Conservation (phyloP, 2,329 filamentous ascomycete genomes). For the Alternaria angustiovoidea region DNA sequence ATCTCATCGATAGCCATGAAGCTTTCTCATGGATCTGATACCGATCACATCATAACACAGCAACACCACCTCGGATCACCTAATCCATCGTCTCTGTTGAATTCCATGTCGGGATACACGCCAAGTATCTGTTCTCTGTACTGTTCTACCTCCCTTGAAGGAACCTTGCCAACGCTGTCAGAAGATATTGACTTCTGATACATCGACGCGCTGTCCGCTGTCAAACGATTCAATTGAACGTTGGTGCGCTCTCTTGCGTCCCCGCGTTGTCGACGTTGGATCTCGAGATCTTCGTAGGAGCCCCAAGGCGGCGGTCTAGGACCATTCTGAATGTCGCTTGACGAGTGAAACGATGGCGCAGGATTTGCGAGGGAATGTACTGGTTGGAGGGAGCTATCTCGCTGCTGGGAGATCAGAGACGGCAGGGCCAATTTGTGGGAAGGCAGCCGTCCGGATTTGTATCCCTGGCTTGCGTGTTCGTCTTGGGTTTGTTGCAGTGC, state of each 20-base stretch:
- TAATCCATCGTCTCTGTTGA: slow-evolving; percentile 22
- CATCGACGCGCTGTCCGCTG: not conserved
- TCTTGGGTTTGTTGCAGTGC: slow-evolving; percentile 1
- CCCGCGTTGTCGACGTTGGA: slow-evolving; percentile 14
- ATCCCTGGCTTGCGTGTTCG: slow-evolving; percentile 16
- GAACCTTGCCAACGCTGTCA: slow-evolving; percentile 8
- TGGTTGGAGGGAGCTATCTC: too few relatives aligned
- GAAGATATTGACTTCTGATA: slow-evolving; percentile 1
- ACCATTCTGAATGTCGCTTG: slow-evolving; percentile 9
- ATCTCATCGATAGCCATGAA: not conserved
- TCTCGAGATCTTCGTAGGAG: slow-evolving; percentile 16
- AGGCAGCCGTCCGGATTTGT: slow-evolving; percentile 20
- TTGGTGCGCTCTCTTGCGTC: slow-evolving; percentile 15
- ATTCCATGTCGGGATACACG: slow-evolving; percentile 35
- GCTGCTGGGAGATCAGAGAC: not conserved
- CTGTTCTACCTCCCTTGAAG: slow-evolving; percentile 27
- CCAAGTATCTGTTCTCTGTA: slow-evolving; percentile 28
- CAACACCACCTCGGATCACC: slow-evolving; percentile 12
- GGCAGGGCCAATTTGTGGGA: not conserved
- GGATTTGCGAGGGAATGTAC: not conserved
- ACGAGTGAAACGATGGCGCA: not conserved
- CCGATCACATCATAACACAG: slow-evolving; percentile 28
- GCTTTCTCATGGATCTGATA: not conserved
- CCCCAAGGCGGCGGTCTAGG: slow-evolving; percentile 28
- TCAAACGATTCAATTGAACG: not conserved